Base-by-base conservation (phyloP, 495 filamentous ascomycete genomes). In the Xylaria intraflava region DNA sequence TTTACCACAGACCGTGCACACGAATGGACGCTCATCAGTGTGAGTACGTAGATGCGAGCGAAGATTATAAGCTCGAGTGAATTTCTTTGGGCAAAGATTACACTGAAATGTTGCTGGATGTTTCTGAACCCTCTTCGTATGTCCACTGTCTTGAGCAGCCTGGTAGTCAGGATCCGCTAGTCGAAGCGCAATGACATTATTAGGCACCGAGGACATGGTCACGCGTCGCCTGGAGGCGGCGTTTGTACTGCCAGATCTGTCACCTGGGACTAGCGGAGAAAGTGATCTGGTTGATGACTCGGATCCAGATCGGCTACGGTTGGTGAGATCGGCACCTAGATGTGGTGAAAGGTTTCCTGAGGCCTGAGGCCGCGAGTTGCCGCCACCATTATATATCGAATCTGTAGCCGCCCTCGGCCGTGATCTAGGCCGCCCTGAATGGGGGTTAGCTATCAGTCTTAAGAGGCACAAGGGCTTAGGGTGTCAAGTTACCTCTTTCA, bases 1-100 rank as follows among this genome's bases (percentile, higher is more conserved):
- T 71, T 98, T 98, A 54, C 90, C 88, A 62, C 93, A 98, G 29
- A 97, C 88, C 0, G 88, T 92, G 57, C 90, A 95, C n/a, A 95
- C 88, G 53, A 95, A 95, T 3, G 90, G 90, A 22, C 90, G 78
- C 71, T 95, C 90, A 66, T 95, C 89, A 0, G 90, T 95, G 65
- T 95, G 90, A 0, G 90, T 95, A 20, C 90, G 88, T 24, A 95
- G 76, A 68, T 95, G 90, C n/a, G 88, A 92, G 7, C 90, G 86
- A 16, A 95, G 70, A 55, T 95, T 95, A 66, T 95, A 93, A 4
- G 89, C 89, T 41, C 89, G 81, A 1, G 89, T 94, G 59, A 93
- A 94, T 5, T 85, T 83, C 62, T 95, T 94, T 5, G 89, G 89
- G 54, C 89, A 95, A 6, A 94, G 75, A 10, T 68, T 84, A 61